Evolutionary conservation across 75 land plant species (phyloP).

Genomic region (Pseudotsuga menziesii): DNA sequence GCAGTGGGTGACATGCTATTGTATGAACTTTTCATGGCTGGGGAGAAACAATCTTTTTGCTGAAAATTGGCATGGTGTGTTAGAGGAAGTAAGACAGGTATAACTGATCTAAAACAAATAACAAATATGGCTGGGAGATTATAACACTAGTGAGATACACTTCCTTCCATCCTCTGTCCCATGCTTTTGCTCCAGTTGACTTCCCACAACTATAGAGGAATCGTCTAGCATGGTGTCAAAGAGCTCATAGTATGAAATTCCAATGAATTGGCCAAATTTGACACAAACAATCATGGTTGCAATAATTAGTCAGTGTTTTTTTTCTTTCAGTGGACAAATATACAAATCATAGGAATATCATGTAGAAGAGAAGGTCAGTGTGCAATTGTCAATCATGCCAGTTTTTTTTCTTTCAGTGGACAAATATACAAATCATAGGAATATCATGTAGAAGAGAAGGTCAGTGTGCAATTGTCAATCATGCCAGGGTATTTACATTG

Average conservation of each 20-base stretch:
- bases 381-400: neutral
- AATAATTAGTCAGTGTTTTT: slow-evolving; percentile 7
- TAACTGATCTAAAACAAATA: slow-evolving; percentile 26
- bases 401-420: neutral
- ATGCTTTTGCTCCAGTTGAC: slow-evolving; percentile 20
- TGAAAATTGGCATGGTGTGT: slow-evolving; percentile 12
- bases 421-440: slow-evolving; percentile 1
- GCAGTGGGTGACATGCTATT: slow-evolving; percentile 11
- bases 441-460: neutral
- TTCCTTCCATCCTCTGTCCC: slow-evolving; percentile 21
- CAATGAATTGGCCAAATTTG: neutral
- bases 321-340: slow-evolving; percentile 1
- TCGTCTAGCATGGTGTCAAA: slow-evolving; percentile 32
- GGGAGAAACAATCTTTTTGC: slow-evolving; percentile 14
- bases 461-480: neutral
- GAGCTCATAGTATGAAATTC: slow-evolving; percentile 8
- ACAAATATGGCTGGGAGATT: slow-evolving; percentile 32
- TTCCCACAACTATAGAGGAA: slow-evolving; percentile 21
- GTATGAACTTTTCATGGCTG: slow-evolving; percentile 6
- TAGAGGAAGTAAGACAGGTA: slow-evolving; percentile 21
- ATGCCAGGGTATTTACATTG: neutral
- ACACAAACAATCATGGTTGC: slow-evolving; percentile 48
- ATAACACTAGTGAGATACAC: slow-evolving; percentile 11
- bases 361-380: neutral
- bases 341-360: neutral